These are phyloP conservation scores for Arabidopsis thaliana DNA, from an alignment of 345 rosid species.

Conservation along the genomic window TAIR10.1 NC_003076.8:3991001-3991500, in stretches of 20 bases:
- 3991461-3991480: conserved; percentile 11
- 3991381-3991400: neutral
- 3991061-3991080: neutral
- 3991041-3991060: neutral
- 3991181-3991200: neutral
- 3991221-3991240: neutral
- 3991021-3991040: conserved; percentile 10
- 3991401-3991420: neutral
- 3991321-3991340: neutral
- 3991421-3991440: conserved; percentile 2
- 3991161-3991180: neutral
- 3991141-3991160: neutral
- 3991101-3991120: neutral
- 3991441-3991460: neutral
- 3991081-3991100: neutral
- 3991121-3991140: too few species aligned
- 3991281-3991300: neutral
- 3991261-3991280: neutral
- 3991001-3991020: conserved; percentile 4
- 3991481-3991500: conserved; percentile 33
- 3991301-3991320: neutral
- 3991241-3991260: neutral
- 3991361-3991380: too few species aligned
- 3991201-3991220: neutral
- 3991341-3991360: neutral